These are phyloP conservation scores for Penstemon newberryi DNA, from an alignment of 257 asterid genomes.

Conservation along the genomic window DNA sequence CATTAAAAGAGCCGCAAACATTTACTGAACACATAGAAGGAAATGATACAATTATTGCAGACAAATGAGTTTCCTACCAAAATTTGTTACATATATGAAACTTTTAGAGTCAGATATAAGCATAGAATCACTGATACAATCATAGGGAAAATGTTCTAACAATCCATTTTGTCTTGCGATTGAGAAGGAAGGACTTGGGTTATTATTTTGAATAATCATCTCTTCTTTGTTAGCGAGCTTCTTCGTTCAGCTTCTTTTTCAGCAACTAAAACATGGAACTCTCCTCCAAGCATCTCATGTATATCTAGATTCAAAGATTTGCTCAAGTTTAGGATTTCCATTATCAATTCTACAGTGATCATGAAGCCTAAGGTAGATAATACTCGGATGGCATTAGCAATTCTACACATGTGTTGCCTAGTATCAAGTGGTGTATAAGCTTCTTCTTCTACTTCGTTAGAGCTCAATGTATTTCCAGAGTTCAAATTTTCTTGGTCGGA, in stretches of 20 bases:
- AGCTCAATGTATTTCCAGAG: slow-evolving; percentile 26
- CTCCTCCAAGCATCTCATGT: slow-evolving; percentile 90
- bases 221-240: slow-evolving; percentile 44
- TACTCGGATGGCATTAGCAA: slow-evolving; percentile 78
- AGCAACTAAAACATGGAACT: slow-evolving; percentile 75
- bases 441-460: slow-evolving; percentile 46
- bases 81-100: no score
- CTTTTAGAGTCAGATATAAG: no score
- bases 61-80: no score
- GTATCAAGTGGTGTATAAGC: slow-evolving; percentile 51
- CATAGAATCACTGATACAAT: no score
- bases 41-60: no score
- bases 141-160: no score
- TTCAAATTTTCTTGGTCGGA: slow-evolving; percentile 42
- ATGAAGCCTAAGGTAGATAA: slow-evolving; percentile 69
- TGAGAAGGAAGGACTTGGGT: not conserved
- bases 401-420: slow-evolving; percentile 72
- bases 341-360: slow-evolving; percentile 57
- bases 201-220: slow-evolving; percentile 28
- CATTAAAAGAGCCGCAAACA: no score
- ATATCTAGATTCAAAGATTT: slow-evolving; percentile 50
- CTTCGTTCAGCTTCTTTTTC: slow-evolving; percentile 84
- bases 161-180: no score
- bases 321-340: slow-evolving; percentile 57
- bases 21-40: no score